Evolutionary conservation across 768 basidiomycete genomes (phyloP).

Genomic region (Pisolithus sp.): DNA sequence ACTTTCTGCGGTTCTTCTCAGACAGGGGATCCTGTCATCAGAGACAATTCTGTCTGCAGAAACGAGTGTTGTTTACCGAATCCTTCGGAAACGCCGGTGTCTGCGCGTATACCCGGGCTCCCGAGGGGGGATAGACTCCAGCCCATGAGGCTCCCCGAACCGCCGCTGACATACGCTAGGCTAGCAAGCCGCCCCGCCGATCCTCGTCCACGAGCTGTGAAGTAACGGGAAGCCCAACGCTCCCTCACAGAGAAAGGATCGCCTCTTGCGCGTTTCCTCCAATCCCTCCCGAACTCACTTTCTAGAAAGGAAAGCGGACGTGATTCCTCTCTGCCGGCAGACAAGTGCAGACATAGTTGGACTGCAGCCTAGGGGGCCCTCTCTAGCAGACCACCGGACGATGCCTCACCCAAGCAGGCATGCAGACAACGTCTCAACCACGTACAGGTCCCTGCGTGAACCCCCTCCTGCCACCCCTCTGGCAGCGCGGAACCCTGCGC

Average conservation of each 20-base stretch:
- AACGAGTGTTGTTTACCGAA: not conserved
- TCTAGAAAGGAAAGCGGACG: not conserved
- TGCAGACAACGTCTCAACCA: constrained; percentile 5
- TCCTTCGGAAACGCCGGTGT: not conserved
- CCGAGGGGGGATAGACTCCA: not conserved
- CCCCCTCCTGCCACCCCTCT: constrained; percentile 13
- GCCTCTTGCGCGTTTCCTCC: constrained; percentile 17
- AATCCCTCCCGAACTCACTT: not conserved
- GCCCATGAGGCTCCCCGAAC: not conserved
- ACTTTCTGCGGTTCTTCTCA: not conserved
- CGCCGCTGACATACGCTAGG: not conserved
- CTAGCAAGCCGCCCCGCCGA: not conserved
- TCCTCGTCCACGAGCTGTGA: not conserved
- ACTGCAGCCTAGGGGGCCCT: not conserved
- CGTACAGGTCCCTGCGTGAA: constrained; percentile 16
- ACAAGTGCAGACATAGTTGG: not conserved
- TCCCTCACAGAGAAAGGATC: not conserved
- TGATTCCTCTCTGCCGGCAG: not conserved
- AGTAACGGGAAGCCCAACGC: too few species aligned
- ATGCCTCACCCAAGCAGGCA: not conserved
- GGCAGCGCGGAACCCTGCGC: constrained; percentile 21
- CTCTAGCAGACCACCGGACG: not conserved
- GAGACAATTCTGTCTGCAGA: not conserved
- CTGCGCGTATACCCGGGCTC: not conserved
- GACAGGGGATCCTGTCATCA: not conserved